These are phyloP conservation scores for Mucor lusitanicus DNA, from an alignment of 371 early-diverging fungal species.

Conservation along the genomic window DNA sequence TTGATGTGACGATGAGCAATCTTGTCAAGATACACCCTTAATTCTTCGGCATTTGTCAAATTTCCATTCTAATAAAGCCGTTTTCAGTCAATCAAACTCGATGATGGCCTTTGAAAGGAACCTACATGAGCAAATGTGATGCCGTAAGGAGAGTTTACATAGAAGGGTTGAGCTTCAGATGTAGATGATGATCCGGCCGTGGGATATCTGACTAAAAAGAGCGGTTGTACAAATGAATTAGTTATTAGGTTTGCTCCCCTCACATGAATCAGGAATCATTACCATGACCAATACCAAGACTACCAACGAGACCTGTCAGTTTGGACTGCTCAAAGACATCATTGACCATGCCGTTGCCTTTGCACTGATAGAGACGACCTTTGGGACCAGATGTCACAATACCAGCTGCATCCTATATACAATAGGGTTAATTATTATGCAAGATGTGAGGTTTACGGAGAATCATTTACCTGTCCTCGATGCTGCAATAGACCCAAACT, in stretches of 20 bases:
- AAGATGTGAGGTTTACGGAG: not conserved
- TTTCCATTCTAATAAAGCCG: constrained; percentile 84
- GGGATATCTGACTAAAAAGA: constrained; percentile 86
- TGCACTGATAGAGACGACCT: constrained; percentile 96
- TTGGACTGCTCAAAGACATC: constrained; percentile 89
- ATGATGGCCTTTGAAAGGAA: not conserved
- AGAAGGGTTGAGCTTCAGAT: constrained; percentile 98
- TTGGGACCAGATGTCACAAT: constrained; percentile 95
- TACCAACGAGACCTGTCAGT: constrained; percentile 76
- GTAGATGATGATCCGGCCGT: constrained; percentile 93
- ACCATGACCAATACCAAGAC: constrained; percentile 96
- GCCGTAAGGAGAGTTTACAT: constrained; percentile 98
- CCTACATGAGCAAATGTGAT: constrained; percentile 92
- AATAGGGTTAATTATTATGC: constrained; percentile 1
- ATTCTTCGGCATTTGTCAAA: constrained; percentile 88
- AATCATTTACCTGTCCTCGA: constrained; percentile 89
- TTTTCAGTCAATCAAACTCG: not conserved
- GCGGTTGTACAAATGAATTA: not conserved
- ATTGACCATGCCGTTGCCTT: constrained; percentile 97
- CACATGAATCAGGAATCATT: constrained; percentile 26
- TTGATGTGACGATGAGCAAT: constrained; percentile 98
- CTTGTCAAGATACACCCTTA: constrained; percentile 83
- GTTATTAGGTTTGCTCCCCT: too few relatives aligned
- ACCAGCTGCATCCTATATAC: constrained; percentile 94
- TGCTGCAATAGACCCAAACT: constrained; percentile 93